Base-by-base conservation (phyloP, 208 protist species). In the Leishmania braziliensis region DNA sequence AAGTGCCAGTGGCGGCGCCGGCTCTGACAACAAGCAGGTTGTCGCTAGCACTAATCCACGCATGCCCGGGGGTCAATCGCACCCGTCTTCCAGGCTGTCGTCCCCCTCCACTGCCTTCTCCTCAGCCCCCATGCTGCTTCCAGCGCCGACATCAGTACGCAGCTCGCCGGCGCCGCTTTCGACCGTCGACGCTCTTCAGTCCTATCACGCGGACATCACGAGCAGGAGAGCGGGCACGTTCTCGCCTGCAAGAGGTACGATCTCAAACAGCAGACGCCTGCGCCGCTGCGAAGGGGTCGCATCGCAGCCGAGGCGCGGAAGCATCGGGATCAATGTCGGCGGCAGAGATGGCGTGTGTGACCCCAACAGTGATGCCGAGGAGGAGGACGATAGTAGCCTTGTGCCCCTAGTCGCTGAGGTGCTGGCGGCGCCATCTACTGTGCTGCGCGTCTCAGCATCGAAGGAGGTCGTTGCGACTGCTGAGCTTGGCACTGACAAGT, bases 401-500 rank as follows among this genome's bases (percentile, higher is more conserved):
- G 66, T 86, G n/a, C 82, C 82, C 6, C 53, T 86, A 2, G 33
- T 86, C 9, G 74, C 80, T 50, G 82, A 86, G 74, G 53, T 70
- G 50, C 36, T 86, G 48, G 43, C 54, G 54, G 77, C 63, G 5
- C 39, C n/a, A 33, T 53, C 43, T 53, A 12, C 69, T 73, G 23
- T 54, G 46, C 26, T 36, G 69, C n/a, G n/a, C 8, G 26, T 29
- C 56, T 36, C 39, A n/a, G 43, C 36, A 12, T n/a, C 66, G 26
- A 50, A 14, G 39, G 29, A 48, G 36, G 16, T 60, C 6, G 46
- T 46, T 54, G 58, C 51, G n/a, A 18, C 71, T 36, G 14, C 29
- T 60, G 48, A 16, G 12, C 16, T 6, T 1, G 69, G 53, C 36
- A 66, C 48, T 68, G 46, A 60, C 23, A 48, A 60, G 56, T n/a